Evolutionary conservation across 768 basidiomycete genomes (phyloP), one percentile per base, ranked within the genome.

Genomic region (Boletellus ananas): DNA sequence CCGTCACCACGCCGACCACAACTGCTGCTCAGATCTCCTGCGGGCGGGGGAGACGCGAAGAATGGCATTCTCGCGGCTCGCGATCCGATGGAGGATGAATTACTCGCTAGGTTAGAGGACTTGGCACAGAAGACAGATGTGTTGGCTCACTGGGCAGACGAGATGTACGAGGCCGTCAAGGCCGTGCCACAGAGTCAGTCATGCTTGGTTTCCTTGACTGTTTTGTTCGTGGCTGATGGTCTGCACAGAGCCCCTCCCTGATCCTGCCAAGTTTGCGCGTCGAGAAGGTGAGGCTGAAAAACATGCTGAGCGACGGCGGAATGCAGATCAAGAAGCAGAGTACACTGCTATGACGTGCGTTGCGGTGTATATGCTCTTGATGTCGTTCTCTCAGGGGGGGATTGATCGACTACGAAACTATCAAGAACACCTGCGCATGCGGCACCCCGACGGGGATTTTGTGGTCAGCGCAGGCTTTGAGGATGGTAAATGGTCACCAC

Each of bases 121-220:
- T 73, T 94, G 3, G 95, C 94, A 31, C 91, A 96, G 76, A 99
- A 98, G 78, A 95, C 95, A 31, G 85, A 90, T 52, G 93, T 94
- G 45, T 72, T 98, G 51, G 88, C 89, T 49, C 86, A 89, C 53
- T 95, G 94, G 83, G 96, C 90, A 18, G 95, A 98, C 57, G 88
- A 93, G 75, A 86, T 96, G 80, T 89, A 90, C 59, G 89, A 90
- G 59, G 84, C 83, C 61, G 87, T 93, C 23, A 91, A 91, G 66
- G 86, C 83, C 14, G 74, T 89, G 33, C 88, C 90, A 18, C 84
- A 90, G 68, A 90, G 88, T 91, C 58, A 35, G 88, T 77, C 50
- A 21, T 27, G 42, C 14, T 23, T 31, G 5, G n/a, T 18, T 43
- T 11, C 3, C 42, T 39, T 36, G 31, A 4, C 34, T 14, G 3